Conservation (phyloP, 2,329 filamentous ascomycete genomes). For the Apiospora hydei region DNA sequence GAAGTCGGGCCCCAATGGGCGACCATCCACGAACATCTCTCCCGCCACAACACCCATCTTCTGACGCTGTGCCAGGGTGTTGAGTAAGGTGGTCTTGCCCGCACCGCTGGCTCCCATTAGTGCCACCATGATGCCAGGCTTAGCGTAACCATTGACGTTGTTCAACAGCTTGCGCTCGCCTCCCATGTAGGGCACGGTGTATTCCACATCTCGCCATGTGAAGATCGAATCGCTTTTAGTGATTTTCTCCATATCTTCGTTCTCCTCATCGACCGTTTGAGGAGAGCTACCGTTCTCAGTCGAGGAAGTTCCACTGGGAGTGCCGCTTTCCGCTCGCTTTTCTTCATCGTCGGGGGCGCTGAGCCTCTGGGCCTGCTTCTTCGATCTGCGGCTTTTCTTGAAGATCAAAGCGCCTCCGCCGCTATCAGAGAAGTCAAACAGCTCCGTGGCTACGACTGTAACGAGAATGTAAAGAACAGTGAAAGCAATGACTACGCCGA, state of each 20-base stretch:
- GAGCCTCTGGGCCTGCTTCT: conserved; percentile 56
- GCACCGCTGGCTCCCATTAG: conserved; percentile 71
- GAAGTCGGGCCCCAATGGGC: conserved; percentile 66
- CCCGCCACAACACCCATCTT: conserved; percentile 62
- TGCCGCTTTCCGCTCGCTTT: conserved; percentile 49
- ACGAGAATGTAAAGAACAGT: conserved; percentile 76
- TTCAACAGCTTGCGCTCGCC: conserved; percentile 65
- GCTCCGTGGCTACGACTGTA: conserved; percentile 74
- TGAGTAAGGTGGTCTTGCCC: conserved; percentile 68
- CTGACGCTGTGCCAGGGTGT: conserved; percentile 69
- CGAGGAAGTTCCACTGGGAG: conserved; percentile 37
- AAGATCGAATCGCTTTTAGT: conserved; percentile 26
- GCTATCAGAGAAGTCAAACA: conserved; percentile 65
- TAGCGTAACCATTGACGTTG: conserved; percentile 64
- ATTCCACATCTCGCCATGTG: conserved; percentile 27
- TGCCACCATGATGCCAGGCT: conserved; percentile 70
- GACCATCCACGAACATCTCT: conserved; percentile 76
- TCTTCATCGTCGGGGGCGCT: conserved; percentile 63
- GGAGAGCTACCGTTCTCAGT: conserved; percentile 31
- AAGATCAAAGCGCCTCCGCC: conserved; percentile 76
- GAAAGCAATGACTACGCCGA: conserved; percentile 79
- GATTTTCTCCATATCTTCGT: conserved; percentile 34
- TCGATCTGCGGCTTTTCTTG: conserved; percentile 70
- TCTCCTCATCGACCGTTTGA: conserved; percentile 33
- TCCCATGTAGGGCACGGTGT: conserved; percentile 52